Conservation (phyloP, 306 rosid genomes). For the Trichosanthes truncata region DNA sequence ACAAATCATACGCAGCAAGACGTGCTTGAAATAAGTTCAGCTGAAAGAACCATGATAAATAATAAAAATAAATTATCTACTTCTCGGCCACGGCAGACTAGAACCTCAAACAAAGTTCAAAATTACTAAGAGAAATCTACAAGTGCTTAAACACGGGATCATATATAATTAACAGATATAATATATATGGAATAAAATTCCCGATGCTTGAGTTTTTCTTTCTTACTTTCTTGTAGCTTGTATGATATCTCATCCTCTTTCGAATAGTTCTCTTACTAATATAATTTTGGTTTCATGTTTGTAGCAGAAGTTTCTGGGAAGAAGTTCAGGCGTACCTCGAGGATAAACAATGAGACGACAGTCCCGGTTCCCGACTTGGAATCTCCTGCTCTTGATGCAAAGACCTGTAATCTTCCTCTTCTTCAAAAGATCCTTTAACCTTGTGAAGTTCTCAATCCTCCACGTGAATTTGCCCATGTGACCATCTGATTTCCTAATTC, state of each 20-base stretch:
- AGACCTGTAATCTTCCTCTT: constrained; percentile 97
- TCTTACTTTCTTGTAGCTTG: not conserved
- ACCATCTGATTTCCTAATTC: constrained; percentile 85
- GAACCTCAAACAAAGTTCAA: not conserved
- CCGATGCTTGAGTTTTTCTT: not conserved
- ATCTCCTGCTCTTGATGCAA: constrained; percentile 95
- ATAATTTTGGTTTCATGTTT: not conserved
- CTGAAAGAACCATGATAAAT: not conserved
- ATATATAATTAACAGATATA: not conserved
- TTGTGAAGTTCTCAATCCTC: constrained; percentile 91
- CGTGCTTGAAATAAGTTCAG: not conserved
- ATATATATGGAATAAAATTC: not conserved
- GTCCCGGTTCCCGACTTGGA: constrained; percentile 92
- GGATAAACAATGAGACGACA: constrained; percentile 99
- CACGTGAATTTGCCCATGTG: constrained; percentile 94
- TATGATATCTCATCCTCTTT: not conserved
- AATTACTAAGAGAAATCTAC: not conserved
- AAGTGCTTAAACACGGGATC: not conserved
- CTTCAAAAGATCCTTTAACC: constrained; percentile 89
- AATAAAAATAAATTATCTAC: not conserved
- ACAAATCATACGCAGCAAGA: not conserved
- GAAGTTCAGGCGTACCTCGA: constrained; percentile 50
- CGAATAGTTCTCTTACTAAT: not conserved
- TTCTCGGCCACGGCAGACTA: not conserved
- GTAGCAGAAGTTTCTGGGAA: not conserved